Conservation (phyloP, 1,139 yeast genomes). For the Wickerhamomyces sp. region DNA sequence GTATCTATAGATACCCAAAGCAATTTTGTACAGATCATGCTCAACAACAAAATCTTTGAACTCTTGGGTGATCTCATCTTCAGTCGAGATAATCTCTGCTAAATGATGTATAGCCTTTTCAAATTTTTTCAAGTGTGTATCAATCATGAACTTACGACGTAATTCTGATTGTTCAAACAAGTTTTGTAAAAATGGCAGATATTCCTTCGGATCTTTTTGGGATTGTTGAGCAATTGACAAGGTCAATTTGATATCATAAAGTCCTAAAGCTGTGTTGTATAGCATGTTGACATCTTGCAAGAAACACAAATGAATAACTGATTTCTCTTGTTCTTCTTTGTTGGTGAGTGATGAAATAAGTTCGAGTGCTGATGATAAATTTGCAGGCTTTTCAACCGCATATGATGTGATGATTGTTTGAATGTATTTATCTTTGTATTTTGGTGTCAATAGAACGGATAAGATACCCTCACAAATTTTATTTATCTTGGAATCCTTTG, state of each 20-base stretch:
- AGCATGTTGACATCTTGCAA: conserved; percentile 83
- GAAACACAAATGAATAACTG: conserved; percentile 81
- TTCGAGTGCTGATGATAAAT: conserved; percentile 65
- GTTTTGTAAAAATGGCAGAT: conserved; percentile 83
- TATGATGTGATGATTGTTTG: conserved; percentile 87
- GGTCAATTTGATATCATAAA: conserved; percentile 78
- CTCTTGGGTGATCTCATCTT: conserved; percentile 46
- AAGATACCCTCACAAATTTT: conserved; percentile 70
- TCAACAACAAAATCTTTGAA: conserved; percentile 62
- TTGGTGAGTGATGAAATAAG: conserved; percentile 47
- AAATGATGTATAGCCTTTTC: conserved; percentile 68
- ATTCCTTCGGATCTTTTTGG: conserved; percentile 97
- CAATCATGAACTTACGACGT: conserved; percentile 73
- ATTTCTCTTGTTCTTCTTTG: conserved; percentile 51
- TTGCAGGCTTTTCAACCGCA: conserved; percentile 89
- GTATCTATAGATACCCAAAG: conserved; percentile 58
- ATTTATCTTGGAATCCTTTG: conserved; percentile 61
- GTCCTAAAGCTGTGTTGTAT: conserved; percentile 74
- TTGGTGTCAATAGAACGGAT: conserved; percentile 45
- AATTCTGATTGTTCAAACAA: conserved; percentile 63
- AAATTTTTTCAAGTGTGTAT: conserved; percentile 65
- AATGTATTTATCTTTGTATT: conserved; percentile 52
- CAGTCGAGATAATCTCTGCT: conserved; percentile 39
- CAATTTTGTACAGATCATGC: conserved; percentile 72
- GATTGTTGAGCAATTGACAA: conserved; percentile 90